Evolutionary conservation across 2,329 filamentous ascomycete genomes (phyloP), one percentile per base, ranked within the genome.

Genomic region (Xylaria sp.): DNA sequence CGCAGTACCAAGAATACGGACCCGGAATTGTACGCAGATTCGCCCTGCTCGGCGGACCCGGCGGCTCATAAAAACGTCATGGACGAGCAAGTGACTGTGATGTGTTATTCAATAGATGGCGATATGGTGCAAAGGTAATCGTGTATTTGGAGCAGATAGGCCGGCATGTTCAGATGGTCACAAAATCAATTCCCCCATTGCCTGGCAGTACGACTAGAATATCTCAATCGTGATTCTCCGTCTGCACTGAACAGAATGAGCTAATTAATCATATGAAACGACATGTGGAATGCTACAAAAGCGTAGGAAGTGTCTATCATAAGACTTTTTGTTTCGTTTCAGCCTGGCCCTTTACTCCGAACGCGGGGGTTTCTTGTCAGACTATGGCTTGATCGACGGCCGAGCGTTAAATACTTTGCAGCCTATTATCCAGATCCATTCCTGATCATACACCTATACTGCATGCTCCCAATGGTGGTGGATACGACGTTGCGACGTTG

Each of bases 1-100:
- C 48, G 45, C 74, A 93, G 81, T 97, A 97, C 72, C 90, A 97
- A 75, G 93, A 97, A 79, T 92, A 96, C 71, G 93, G 94, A 17
- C 93, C 93, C 16, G 92, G 91, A 72, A 97, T 97, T 74, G 93
- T 97, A 56, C 85, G 93, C 74, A 87, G 93, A 77, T 97, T 97
- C 74, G 93, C 92, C 60, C 81, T 97, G 61, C 80, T 97, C 60
- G 94, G 94, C 71, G 94, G 93, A 19, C 94, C 94, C 9, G 93
- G 92, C 44, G 89, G 89, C 67, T 89, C 89, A 66, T 92, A 79
- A 43, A n/a, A 48, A 40, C 40, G 19, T 39, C 37, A 20, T 42
- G 45, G 43, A 38, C 26, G 40, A 45, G 22, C 18, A 44, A 13
- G 44, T 50, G 45, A 26, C 24, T 26, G 11, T 11, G 46, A 41